A percentile compares a stretch with the other conserved stretches of the same genome.
These are phyloP conservation scores for Rosa chinensis DNA, from an alignment of 306 rosid species.

Conservation along the genomic window DNA sequence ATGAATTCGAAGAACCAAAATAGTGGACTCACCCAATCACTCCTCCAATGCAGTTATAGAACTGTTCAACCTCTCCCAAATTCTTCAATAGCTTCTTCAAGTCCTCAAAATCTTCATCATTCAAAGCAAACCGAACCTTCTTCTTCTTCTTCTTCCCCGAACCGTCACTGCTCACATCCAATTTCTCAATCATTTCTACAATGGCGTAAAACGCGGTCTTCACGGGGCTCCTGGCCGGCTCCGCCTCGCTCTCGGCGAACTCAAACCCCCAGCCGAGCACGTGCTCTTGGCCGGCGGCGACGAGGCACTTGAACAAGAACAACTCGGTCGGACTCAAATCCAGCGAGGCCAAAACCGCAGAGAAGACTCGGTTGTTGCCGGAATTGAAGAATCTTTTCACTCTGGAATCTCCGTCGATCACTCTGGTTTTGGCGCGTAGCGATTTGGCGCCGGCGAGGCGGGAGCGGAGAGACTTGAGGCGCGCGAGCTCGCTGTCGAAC, in stretches of 20 bases:
- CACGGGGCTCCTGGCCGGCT: conserved; percentile 42
- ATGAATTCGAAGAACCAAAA: background rate
- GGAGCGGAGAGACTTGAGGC: conserved; percentile 55
- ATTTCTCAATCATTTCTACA: conserved; percentile 72
- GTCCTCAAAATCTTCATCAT: conserved; percentile 47
- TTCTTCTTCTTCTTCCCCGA: conserved; percentile 27
- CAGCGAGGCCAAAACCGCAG: conserved; percentile 38
- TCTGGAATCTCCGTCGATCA: conserved; percentile 59
- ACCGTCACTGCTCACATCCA: conserved; percentile 38
- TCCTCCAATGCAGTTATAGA: conserved; percentile 96
- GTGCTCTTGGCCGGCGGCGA: conserved; percentile 87
- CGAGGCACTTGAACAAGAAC: conserved; percentile 69
- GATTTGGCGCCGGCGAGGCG: conserved; percentile 38
- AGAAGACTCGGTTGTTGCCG: conserved; percentile 22
- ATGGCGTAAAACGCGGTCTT: conserved; percentile 71
- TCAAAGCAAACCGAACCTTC: conserved; percentile 40
- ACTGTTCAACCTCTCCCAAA: conserved; percentile 66
- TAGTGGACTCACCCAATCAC: conserved; percentile 71
- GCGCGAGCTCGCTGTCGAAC: conserved; percentile 56
- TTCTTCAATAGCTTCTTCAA: conserved; percentile 61
- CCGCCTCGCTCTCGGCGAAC: conserved; percentile 31
- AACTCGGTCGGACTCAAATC: conserved; percentile 35
- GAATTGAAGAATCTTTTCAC: conserved; percentile 63
- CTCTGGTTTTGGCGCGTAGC: conserved; percentile 41
- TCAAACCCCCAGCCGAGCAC: conserved; percentile 52